phyloP scores from a whole-genome alignment of 2,329 filamentous ascomycete species.

The Emericellopsis atlantica region DNA sequence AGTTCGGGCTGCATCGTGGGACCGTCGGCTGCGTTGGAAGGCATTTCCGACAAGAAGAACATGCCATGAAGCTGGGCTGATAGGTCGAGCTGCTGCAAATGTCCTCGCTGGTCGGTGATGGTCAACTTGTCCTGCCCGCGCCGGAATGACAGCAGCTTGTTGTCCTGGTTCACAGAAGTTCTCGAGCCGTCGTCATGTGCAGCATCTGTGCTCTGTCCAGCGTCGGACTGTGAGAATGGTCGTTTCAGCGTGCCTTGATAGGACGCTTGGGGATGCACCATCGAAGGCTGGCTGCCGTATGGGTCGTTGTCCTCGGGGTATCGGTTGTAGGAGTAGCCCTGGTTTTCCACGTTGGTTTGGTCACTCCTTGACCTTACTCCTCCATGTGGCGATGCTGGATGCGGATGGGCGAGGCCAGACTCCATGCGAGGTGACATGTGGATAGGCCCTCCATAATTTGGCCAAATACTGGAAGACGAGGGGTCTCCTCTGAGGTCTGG shows the following conservation, averaged over 20 bases:
- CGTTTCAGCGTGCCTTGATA: constrained; percentile 41
- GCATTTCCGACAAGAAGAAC: constrained; percentile 79
- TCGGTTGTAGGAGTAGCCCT: constrained; percentile 37
- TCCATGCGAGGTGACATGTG: constrained; percentile 43
- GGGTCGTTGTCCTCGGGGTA: constrained; percentile 41
- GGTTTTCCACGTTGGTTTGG: constrained; percentile 34
- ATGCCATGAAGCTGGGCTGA: constrained; percentile 73
- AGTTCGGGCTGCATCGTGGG: constrained; percentile 60
- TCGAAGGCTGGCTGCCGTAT: constrained; percentile 39
- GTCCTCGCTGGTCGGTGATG: constrained; percentile 45
- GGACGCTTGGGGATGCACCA: constrained; percentile 29
- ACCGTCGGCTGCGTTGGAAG: constrained; percentile 47
- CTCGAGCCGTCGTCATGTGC: constrained; percentile 45
- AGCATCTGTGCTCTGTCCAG: constrained; percentile 45
- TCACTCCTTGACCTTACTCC: constrained; percentile 34
- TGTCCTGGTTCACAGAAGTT: constrained; percentile 39
- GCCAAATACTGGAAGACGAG: constrained; percentile 44
- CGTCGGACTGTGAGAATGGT: constrained; percentile 41
- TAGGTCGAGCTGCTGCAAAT: constrained; percentile 47
- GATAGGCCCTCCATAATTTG: constrained; percentile 41
- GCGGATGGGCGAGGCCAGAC: constrained; percentile 29
- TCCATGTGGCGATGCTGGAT: constrained; percentile 32
- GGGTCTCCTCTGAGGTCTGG: constrained; percentile 50
- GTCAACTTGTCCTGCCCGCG: constrained; percentile 46
- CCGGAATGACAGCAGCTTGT: constrained; percentile 47